Evolutionary conservation across 805 yeast genomes (phyloP).

Genomic region (Pichia gijzeniarum): DNA sequence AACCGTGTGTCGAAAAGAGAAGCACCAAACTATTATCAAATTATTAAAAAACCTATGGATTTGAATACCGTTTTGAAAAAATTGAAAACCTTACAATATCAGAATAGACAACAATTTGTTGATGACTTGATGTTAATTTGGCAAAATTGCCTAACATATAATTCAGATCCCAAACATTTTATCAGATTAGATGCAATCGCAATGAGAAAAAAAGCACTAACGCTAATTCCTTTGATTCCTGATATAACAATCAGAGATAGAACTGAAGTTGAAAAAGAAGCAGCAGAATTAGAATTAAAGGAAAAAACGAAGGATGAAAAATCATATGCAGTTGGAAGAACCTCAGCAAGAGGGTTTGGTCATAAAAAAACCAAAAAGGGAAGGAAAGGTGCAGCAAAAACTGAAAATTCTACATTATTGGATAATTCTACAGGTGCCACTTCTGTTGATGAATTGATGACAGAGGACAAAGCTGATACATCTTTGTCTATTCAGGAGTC

Average conservation of each 20-base stretch:
- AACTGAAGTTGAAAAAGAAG: conserved; percentile 64
- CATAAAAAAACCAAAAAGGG: conserved; percentile 34
- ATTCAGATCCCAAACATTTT: conserved; percentile 91
- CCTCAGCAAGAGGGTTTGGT: conserved; percentile 30
- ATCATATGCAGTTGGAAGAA: conserved; percentile 17
- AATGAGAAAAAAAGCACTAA: conserved; percentile 84
- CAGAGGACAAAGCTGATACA: background rate
- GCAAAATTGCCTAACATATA: conserved; percentile 89
- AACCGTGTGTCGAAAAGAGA: conserved; percentile 96
- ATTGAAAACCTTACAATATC: conserved; percentile 73
- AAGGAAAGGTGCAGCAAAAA: conserved; percentile 28
- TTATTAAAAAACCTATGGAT: conserved; percentile 95
- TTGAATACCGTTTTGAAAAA: conserved; percentile 90
- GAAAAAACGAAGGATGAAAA: conserved; percentile 32
- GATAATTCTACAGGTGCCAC: background rate
- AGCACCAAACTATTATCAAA: conserved; percentile 91
- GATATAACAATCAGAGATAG: conserved; percentile 74
- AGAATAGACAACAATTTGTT: conserved; percentile 83
- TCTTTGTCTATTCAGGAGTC: background rate
- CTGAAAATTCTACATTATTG: background rate
- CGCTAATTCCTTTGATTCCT: conserved; percentile 79
- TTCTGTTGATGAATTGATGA: background rate
- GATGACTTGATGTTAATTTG: conserved; percentile 93
- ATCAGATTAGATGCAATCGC: conserved; percentile 88
- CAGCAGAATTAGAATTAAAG: conserved; percentile 33